These are phyloP conservation scores for Mycosarcoma mackinlayi DNA, from an alignment of 1,284 basidiomycete species.

Conservation along the genomic window DNA sequence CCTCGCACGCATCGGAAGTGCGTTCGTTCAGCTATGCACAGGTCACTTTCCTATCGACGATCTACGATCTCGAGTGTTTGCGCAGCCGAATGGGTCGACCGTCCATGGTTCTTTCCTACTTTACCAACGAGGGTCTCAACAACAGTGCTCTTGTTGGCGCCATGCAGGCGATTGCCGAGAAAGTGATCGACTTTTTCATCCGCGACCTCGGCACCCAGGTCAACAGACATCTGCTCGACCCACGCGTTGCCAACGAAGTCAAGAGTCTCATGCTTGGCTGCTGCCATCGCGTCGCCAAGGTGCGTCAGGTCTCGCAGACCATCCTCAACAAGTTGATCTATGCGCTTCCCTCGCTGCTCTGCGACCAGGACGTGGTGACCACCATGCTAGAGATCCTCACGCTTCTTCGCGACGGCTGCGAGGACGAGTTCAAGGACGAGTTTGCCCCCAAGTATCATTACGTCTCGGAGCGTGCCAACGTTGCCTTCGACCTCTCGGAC, in stretches of 20 bases:
- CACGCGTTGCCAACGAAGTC: constrained; percentile 79
- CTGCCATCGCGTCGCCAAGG: constrained; percentile 84
- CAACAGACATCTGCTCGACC: constrained; percentile 81
- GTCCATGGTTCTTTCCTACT: constrained; percentile 86
- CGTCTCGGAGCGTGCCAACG: constrained; percentile 78
- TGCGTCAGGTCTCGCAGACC: constrained; percentile 82
- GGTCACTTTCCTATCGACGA: constrained; percentile 84
- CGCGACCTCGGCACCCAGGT: constrained; percentile 73
- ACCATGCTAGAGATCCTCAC: constrained; percentile 88
- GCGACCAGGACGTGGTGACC: constrained; percentile 82
- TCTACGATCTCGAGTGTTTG: constrained; percentile 90
- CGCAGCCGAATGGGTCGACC: constrained; percentile 83
- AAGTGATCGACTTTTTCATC: constrained; percentile 72
- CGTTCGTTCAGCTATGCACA: constrained; percentile 83
- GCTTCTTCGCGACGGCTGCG: constrained; percentile 84
- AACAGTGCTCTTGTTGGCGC: constrained; percentile 75
- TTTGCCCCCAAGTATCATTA: constrained; percentile 89
- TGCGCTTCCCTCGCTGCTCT: constrained; percentile 95
- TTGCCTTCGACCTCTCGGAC: constrained; percentile 86
- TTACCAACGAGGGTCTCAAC: constrained; percentile 88
- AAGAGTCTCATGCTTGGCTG: constrained; percentile 80
- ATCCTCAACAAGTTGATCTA: constrained; percentile 87
- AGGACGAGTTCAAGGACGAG: constrained; percentile 93
- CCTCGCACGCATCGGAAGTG: constrained; percentile 78
- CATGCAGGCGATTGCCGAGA: constrained; percentile 87